Evolutionary conservation across 2,329 filamentous ascomycete species (phyloP), one percentile per base, ranked within the genome.

Genomic region (Arthrinium puccinioides): DNA sequence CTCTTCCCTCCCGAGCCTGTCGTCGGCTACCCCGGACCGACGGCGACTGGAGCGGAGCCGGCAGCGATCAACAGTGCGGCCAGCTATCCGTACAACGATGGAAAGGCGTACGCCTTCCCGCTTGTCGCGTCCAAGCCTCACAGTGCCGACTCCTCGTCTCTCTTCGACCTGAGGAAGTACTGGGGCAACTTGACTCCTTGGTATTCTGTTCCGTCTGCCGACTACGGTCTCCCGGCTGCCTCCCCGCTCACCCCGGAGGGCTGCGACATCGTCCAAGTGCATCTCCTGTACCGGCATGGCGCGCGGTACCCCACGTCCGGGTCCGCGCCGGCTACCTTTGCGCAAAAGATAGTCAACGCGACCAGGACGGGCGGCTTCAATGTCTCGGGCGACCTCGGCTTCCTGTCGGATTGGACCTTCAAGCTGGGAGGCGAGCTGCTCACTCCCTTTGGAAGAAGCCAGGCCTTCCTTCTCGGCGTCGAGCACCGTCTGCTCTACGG

Each of bases 401-500:
- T 57, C 41, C 38, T 56, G 25, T 46, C 55, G 9, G 52, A 55
- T 33, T 54, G 59, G 45, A 55, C 55, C 10, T 59, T 61, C 44
- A 56, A 58, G 39, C 53, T 58, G 13, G 60, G 56, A 9, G 57
- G 53, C 9, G 51, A 61, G 39, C 47, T 57, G 9, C 55, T 62
- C 29, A 59, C 57, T 6, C 56, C 59, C 15, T 63, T 62, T 44
- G 60, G 60, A 32, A 53, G 61, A 21, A 59, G 55, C 39, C 61
- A 69, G 44, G 54, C 60, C 35, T 66, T 66, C 44, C 44, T 62
- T 10, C 53, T 66, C 4, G 63, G 63, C 8, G 44, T 65, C 10
- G 51, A 54, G 36, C 55, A 65, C 40, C 59, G 63, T 13, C 57
- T 66, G 42, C 52, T 66, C n/a, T 67, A 61, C 30, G 57, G 63